phyloP scores from a whole-genome alignment of 2,329 filamentous ascomycete genomes.

The Hypoxylon sp. region DNA sequence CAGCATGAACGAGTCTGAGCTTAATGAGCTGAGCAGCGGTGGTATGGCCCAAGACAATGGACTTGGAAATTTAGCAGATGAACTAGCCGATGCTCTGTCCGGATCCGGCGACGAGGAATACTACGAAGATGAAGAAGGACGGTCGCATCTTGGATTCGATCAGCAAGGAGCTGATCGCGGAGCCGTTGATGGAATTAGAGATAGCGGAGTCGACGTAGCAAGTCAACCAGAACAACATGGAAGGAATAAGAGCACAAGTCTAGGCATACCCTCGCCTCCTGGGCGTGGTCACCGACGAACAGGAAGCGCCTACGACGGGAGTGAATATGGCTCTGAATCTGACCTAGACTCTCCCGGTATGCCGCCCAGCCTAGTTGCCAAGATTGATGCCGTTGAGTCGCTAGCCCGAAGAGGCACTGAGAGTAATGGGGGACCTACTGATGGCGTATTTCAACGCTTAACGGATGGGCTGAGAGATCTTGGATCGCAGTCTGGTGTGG shows the following conservation, averaged over 20 bases:
- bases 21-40: slow-evolving; percentile 62
- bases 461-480: slow-evolving; percentile 79
- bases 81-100: slow-evolving; percentile 81
- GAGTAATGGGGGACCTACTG: slow-evolving; percentile 74
- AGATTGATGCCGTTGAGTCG: slow-evolving; percentile 80
- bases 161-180: slow-evolving; percentile 48
- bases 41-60: slow-evolving; percentile 66
- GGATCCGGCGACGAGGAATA: slow-evolving; percentile 73
- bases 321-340: slow-evolving; percentile 80
- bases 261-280: slow-evolving; percentile 61
- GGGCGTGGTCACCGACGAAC: slow-evolving; percentile 66
- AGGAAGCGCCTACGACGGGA: slow-evolving; percentile 77
- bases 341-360: slow-evolving; percentile 79
- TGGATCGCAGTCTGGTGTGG: slow-evolving; percentile 80
- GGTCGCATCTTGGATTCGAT: slow-evolving; percentile 51
- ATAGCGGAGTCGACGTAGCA: slow-evolving; percentile 62
- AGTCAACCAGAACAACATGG: slow-evolving; percentile 52
- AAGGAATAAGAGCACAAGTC: slow-evolving; percentile 57
- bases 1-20: slow-evolving; percentile 65
- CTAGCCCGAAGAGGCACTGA: slow-evolving; percentile 77
- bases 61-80: slow-evolving; percentile 84
- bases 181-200: slow-evolving; percentile 54
- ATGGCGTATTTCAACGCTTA: slow-evolving; percentile 77
- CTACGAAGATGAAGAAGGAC: slow-evolving; percentile 59
- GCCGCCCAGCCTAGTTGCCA: slow-evolving; percentile 74